Evolutionary conservation across 495 filamentous ascomycete species (phyloP), one percentile per base, ranked within the genome.

Genomic region (Lentithecium fluviatile): DNA sequence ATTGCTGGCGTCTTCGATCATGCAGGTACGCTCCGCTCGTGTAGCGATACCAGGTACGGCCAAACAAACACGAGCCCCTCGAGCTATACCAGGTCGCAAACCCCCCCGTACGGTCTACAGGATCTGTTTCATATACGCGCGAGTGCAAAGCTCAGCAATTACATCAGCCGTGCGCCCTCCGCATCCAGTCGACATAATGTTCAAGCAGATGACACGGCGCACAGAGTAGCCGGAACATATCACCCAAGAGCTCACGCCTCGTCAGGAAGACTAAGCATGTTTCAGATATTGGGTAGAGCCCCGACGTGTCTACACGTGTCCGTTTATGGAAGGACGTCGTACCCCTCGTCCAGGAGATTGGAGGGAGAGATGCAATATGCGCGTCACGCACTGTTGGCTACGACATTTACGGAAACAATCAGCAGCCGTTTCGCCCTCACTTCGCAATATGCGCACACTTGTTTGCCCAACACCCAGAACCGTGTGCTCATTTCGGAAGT

Each of bases 1-100:
- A 10, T 3, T 10, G 29, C 29, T 32, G 29, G 29, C 29, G 29
- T 32, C 29, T 10, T 32, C 29, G 29, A 50, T 37, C 46, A 66
- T 56, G 63, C 63, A 66, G 63, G 63, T 60, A 60, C 56, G 38
- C 37, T n/a, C n/a, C n/a, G n/a, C n/a, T n/a, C n/a, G n/a, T n/a
- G n/a, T n/a, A n/a, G n/a, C n/a, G n/a, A n/a, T n/a, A n/a, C n/a
- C n/a, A n/a, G n/a, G n/a, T n/a, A n/a, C n/a, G n/a, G n/a, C n/a
- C n/a, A n/a, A n/a, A n/a, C n/a, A n/a, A n/a, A n/a, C n/a, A n/a
- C n/a, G n/a, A n/a, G n/a, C n/a, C n/a, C n/a, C n/a, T n/a, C n/a
- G n/a, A n/a, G n/a, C n/a, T n/a, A n/a, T n/a, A n/a, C n/a, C n/a
- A n/a, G n/a, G n/a, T n/a, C n/a, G n/a, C n/a, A n/a, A n/a, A n/a